Evolutionary conservation across 1,284 basidiomycete genomes (phyloP), one percentile per base, ranked within the genome.

Genomic region (Vanrija pseudolonga): DNA sequence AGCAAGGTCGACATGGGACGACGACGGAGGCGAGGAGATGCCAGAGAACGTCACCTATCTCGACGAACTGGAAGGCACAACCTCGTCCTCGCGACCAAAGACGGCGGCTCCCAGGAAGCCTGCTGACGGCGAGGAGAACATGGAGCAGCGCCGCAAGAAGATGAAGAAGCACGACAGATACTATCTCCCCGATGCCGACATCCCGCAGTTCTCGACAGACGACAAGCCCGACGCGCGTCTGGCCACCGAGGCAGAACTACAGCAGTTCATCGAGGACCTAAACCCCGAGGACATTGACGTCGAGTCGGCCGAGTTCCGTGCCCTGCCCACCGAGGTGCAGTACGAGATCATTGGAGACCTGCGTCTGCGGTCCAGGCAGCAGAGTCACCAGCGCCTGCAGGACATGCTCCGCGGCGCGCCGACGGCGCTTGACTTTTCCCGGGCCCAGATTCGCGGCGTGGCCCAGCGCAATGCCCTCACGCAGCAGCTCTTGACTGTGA

Each of bases 341-440:
- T 99, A 98, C 75, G 96, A 99, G 78, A 93, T 99, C 62, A 88
- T 98, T 26, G 95, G 95, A 54, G 96, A 99, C 77, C 78, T 98
- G 54, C 85, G 94, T 5, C 79, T 95, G 43, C 92, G 92, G 71
- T 97, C 93, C 1, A 84, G 96, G 2, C 92, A 96, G 74, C 95
- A 92, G 7, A 96, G 91, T 6, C 88, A 94, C 77, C 85, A 85
- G 48, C 87, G 96, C 11, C 78, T 98, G 28, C 88, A 95, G 65
- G 86, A 87, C 53, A 99, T 98, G 96, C 79, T 97, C 7, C 81
- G 81, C 45, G 83, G 82, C 12, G 83, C 93, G 0, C 82, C 82
- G 1, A 95, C 93, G 0, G 85, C 95, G 0, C 81, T 97, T 53
- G 96, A 98, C 74, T 99, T 99, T 70, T 95, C 91, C 0, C 89